Conservation (phyloP, 495 filamentous ascomycete genomes). For the Usnea hakonensis region DNA sequence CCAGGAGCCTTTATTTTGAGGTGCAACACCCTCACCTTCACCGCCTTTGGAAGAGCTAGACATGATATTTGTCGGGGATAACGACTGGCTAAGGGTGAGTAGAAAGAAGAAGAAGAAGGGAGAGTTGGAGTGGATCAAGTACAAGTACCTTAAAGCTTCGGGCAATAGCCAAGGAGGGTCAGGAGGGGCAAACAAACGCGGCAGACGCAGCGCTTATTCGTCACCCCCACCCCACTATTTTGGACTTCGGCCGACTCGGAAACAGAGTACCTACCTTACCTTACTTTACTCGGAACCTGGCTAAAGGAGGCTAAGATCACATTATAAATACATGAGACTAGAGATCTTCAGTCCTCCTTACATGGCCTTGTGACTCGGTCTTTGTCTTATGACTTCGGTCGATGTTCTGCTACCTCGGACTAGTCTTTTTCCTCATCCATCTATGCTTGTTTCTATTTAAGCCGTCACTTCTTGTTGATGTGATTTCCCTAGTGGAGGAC, state of each 20-base stretch:
- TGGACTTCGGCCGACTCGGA: background rate
- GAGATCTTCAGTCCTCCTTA: background rate
- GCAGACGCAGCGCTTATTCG: background rate
- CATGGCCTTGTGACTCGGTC: background rate
- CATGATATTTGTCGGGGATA: constrained; percentile 2
- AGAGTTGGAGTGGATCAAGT: background rate
- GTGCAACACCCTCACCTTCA: constrained; percentile 23
- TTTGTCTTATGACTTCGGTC: background rate
- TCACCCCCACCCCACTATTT: background rate
- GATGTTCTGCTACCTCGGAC: background rate
- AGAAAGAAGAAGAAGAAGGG: background rate
- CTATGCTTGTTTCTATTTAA: too few species aligned
- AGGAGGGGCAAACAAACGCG: background rate
- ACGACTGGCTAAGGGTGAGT: background rate
- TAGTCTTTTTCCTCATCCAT: background rate
- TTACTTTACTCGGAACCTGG: background rate
- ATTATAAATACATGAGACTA: background rate
- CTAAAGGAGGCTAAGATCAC: background rate
- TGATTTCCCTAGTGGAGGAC: too few species aligned
- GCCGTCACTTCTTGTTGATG: too few species aligned
- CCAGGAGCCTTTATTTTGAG: constrained; percentile 41
- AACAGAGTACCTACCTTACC: background rate
- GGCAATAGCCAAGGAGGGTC: background rate
- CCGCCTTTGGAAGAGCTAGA: constrained; percentile 21
- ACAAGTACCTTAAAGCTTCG: background rate